A percentile compares a stretch with the other conserved stretches of the same genome.
These are phyloP conservation scores for Biscogniauxia marginata DNA, from an alignment of 2,329 filamentous ascomycete species.

Conservation along the genomic window DNA sequence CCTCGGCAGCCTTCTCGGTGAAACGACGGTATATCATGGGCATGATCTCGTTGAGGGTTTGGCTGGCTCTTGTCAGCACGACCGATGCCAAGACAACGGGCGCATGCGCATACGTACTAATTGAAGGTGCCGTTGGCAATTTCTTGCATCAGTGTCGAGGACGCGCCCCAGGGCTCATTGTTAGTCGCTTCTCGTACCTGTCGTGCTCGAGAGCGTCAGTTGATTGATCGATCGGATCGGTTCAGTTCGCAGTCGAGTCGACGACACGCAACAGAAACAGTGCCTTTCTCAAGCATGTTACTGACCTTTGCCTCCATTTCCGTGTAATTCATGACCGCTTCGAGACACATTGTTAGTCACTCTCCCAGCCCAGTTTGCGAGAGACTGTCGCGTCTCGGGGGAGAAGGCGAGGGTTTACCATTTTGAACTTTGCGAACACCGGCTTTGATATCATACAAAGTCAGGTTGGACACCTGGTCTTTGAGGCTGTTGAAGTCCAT, in stretches of 20 bases:
- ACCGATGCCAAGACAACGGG: neutral
- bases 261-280: no score
- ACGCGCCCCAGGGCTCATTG: conserved; percentile 95
- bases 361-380: no score
- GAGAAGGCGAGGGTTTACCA: conserved; percentile 55
- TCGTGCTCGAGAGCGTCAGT: conserved; percentile 9
- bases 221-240: conserved; percentile 4
- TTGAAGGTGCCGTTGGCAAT: conserved; percentile 98
- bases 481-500: conserved; percentile 89
- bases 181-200: conserved; percentile 97
- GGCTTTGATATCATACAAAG: conserved; percentile 92
- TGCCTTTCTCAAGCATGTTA: no score
- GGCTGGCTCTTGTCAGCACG: conserved; percentile 51
- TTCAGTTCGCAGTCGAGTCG: no score
- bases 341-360: conserved; percentile 8
- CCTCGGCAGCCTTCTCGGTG: conserved; percentile 95
- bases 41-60: conserved; percentile 99
- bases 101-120: conserved; percentile 65
- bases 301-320: conserved; percentile 77
- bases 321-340: conserved; percentile 97
- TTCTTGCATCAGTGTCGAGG: conserved; percentile 87
- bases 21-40: conserved; percentile 99
- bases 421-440: conserved; percentile 94
- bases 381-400: no score
- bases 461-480: conserved; percentile 86